Conservation (phyloP, 768 basidiomycete genomes). For the Leccinum variicolor region DNA sequence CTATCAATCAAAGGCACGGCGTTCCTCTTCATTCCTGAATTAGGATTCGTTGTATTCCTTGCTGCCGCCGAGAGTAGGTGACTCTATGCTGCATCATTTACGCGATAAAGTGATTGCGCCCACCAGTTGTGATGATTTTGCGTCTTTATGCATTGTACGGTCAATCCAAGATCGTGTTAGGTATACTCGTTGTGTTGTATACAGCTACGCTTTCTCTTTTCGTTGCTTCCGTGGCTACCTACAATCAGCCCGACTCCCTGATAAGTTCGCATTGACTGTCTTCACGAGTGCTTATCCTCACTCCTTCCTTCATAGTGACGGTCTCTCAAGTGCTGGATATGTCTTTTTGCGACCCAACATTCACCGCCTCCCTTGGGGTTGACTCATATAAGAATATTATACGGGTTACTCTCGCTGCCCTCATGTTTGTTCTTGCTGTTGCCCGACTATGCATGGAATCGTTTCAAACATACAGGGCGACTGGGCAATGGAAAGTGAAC, state of each 20-base stretch:
- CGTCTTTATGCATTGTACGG: constrained; percentile 23
- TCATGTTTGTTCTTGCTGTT: constrained; percentile 11
- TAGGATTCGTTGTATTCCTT: constrained; percentile 10
- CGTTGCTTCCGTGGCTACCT: not conserved
- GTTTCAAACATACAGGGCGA: constrained; percentile 7
- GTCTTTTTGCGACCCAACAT: constrained; percentile 13
- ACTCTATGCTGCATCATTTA: not conserved
- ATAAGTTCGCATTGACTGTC: constrained; percentile 1
- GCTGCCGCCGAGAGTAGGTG: constrained; percentile 18
- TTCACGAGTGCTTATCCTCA: not conserved
- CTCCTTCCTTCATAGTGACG: constrained; percentile 4
- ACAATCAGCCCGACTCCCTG: constrained; percentile 7
- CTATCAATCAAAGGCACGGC: constrained; percentile 7
- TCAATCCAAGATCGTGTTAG: constrained; percentile 11
- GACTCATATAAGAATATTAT: constrained; percentile 11
- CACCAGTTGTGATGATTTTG: constrained; percentile 21
- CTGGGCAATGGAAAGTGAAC: constrained; percentile 6
- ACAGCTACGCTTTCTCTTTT: constrained; percentile 1
- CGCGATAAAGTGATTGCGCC: not conserved
- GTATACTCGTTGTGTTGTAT: constrained; percentile 13
- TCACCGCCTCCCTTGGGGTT: not conserved
- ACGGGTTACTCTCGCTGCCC: constrained; percentile 6
- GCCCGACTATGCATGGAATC: constrained; percentile 5
- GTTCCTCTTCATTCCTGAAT: not conserved
- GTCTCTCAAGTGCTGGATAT: constrained; percentile 7